A percentile compares a stretch with the other conserved stretches of the same genome.
Evolutionary conservation across 192 early-diverging fungal species (phyloP).

Genomic region (Linnemannia exigua): DNA sequence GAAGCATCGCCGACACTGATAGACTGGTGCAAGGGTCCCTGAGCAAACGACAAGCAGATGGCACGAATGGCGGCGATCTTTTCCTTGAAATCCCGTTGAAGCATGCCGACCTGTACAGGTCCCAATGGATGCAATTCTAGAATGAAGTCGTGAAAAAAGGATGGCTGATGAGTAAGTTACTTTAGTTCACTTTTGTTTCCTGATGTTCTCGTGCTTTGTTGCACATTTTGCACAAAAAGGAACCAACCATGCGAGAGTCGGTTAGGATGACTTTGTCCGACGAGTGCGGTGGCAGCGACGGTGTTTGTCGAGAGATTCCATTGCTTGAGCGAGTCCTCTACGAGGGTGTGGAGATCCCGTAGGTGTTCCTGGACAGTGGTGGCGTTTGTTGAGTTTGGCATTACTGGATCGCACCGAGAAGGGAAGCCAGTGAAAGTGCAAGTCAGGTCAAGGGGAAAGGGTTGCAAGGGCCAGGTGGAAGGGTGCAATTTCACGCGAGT

Average conservation of each 20-base stretch:
- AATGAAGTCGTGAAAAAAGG: neutral
- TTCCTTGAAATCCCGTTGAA: conserved; percentile 51
- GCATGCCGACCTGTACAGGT: conserved; percentile 38
- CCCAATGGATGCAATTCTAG: conserved; percentile 54
- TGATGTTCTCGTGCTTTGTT: no score
- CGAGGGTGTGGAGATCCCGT: conserved; percentile 29
- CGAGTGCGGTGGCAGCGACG: conserved; percentile 16
- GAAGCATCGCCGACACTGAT: conserved; percentile 44
- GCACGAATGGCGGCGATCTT: conserved; percentile 53
- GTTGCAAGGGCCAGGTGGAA: no score
- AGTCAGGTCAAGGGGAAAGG: neutral
- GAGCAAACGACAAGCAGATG: conserved; percentile 53
- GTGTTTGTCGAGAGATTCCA: conserved; percentile 45
- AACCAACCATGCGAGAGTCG: conserved; percentile 33
- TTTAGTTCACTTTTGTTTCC: neutral
- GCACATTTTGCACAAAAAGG: neutral
- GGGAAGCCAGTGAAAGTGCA: neutral
- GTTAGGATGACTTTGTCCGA: conserved; percentile 24
- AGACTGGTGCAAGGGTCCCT: conserved; percentile 52
- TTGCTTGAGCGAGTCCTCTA: conserved; percentile 48
- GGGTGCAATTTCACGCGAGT: no score
- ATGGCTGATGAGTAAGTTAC: neutral
- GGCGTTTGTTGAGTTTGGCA: conserved; percentile 35
- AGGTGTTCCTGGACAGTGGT: conserved; percentile 56
- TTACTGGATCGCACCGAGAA: neutral